A percentile compares a stretch with the other conserved stretches of the same genome.
phyloP scores from a whole-genome alignment of 108 stramenopile genomes.

The Aurantiochytrium sp. region DNA sequence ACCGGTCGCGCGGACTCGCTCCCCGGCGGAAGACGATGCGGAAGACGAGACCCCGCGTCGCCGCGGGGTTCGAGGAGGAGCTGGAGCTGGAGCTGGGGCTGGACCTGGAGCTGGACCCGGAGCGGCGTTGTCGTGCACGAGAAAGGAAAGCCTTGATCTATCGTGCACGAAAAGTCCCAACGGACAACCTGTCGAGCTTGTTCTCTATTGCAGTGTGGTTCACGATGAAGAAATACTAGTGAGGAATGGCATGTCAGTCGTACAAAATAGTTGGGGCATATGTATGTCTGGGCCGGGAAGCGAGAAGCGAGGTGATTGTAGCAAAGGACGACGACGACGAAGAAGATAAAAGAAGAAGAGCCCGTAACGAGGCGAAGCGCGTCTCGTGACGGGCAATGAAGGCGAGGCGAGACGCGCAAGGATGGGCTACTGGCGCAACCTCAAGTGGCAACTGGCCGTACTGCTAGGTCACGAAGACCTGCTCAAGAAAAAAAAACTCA shows the following conservation, averaged over 20 bases:
- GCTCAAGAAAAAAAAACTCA: not conserved
- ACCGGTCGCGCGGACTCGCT: no score
- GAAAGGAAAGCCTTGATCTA: not conserved
- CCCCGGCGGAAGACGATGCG: no score
- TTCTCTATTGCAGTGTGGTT: not conserved
- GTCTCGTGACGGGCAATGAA: not conserved
- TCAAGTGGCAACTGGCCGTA: slow-evolving; percentile 4
- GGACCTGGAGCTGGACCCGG: no score
- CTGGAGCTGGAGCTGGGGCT: no score
- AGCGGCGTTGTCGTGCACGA: not conserved
- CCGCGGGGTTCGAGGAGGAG: no score
- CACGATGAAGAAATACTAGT: not conserved
- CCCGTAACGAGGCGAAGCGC: not conserved
- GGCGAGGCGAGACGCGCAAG: not conserved
- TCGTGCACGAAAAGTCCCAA: not conserved
- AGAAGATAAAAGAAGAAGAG: no score
- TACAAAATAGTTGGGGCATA: not conserved
- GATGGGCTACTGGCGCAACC: not conserved
- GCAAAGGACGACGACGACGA: no score
- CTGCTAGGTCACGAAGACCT: not conserved
- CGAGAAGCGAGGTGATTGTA: no score
- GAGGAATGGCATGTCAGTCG: not conserved
- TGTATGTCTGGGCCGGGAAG: no score
- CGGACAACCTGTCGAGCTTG: not conserved
- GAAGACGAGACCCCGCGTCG: no score